Base-by-base conservation (phyloP, 352 stramenopile species). In the Globisporangium spinosum region DNA sequence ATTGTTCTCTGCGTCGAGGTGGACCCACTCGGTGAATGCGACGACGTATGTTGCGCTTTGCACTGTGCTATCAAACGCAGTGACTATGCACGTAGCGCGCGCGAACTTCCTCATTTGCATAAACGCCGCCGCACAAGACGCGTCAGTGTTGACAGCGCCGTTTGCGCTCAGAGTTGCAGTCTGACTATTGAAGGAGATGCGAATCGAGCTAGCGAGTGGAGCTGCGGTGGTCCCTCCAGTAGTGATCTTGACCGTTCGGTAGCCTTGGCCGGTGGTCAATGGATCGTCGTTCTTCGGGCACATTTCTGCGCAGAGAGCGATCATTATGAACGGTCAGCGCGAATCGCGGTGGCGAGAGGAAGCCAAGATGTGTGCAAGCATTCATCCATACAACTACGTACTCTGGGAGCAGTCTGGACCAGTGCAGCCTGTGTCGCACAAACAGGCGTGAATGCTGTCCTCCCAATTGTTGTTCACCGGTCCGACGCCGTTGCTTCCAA, bases 241-340 rank as follows among this genome's bases (percentile, higher is more conserved):
- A 22, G 73, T 78, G 40, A 94, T 80, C 38, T 74, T 75, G 69
- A 92, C 92, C 0, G 73, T 76, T 15, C 86, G 82, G 58, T 79
- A 84, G 8, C 63, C 69, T 75, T 97, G 88, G 5, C 77, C 65
- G 3, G 83, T 85, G 6, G 89, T 95, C 10, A 97, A 68, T 1
- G 86, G 89, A 58, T 97, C 85, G 68, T 97, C 87, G 35, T 90
- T 89, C 77, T 95, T 95, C 10, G 87, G 83, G 49, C 90, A 96
- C 83, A 95, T 94, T 23, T 78, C 78, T 89, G 43, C 17, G 23
- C 27, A 68, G 22, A 35, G 9, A 32, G 15, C 67, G 9, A 58
- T 17, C 3, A 54, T 34, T 27, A 22, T 38, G 22, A 23, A 9
- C 22, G 47, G 35, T 53, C 3, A 61, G 35, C 58, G 57, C 25